Evolutionary conservation across 768 basidiomycete species (phyloP), one percentile per base, ranked within the genome.

Genomic region (Boletus pseudo-olivaceus): DNA sequence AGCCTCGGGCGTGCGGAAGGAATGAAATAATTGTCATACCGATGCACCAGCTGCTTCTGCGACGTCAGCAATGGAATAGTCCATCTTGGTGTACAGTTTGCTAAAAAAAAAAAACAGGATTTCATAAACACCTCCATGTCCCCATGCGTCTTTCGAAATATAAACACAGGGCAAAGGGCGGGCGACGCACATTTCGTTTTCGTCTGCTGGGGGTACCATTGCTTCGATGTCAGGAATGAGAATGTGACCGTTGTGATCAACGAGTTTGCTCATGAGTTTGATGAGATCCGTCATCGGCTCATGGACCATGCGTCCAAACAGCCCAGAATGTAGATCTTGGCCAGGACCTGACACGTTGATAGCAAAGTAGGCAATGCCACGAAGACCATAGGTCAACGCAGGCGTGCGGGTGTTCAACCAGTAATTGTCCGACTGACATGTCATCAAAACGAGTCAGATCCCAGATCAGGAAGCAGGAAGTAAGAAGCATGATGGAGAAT

Each of bases 231-330:
- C 94, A 0, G 93, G 92, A 42, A 98, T 76, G 46, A 95, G 80
- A 62, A 98, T 97, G 41, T 82, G 78, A n/a, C 93, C 94, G 42
- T 80, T 66, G 4, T 81, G 76, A 41, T 82, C 81, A 50, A 97
- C 94, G 42, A 98, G 89, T 60, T 84, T 92, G 63, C 86, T 82
- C 82, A 98, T 84, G 59, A 98, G 75, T 42, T 72, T 67, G 67
- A 97, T 78, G 47, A 97, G 84, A 67, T 96, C 95, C 0, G 92
- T 95, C 95, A 98, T 96, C 14, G 95, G 94, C 70, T 90, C 88
- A 65, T 91, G 86, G 20, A 92, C 88, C 32, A 82, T 84, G 35
- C 86, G 77, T 9, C 92, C 91, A 65, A 90, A 93, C 30, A 86
- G 78, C 50, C 95, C 95, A 37, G 93, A 94, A 72, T 98, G 96